phyloP scores from a whole-genome alignment of 371 early-diverging fungal species.

The Basidiobolus meristosporus region DNA sequence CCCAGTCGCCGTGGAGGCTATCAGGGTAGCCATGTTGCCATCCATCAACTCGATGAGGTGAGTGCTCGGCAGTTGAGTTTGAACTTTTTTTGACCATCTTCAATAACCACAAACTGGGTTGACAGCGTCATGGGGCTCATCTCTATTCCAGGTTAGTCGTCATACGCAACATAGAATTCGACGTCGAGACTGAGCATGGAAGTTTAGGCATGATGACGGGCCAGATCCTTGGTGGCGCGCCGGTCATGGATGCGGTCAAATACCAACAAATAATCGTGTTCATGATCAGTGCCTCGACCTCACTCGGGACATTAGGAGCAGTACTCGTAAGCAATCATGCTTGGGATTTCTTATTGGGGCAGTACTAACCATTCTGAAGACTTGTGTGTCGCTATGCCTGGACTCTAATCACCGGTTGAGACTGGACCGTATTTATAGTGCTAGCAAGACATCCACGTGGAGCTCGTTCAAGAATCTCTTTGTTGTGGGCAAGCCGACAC shows the following conservation, averaged over 20 bases:
- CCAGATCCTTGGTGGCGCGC: constrained; percentile 7
- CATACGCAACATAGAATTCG: not conserved
- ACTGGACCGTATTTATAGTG: too few relatives aligned
- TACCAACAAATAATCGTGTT: constrained; percentile 10
- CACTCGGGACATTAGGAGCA: constrained; percentile 1
- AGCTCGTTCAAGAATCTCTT: too few relatives aligned
- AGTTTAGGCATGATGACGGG: constrained; percentile 8
- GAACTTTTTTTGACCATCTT: not conserved
- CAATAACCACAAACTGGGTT: not conserved
- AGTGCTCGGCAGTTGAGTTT: not conserved
- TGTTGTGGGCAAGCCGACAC: too few relatives aligned
- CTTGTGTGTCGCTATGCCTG: too few relatives aligned
- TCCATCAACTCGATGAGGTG: constrained; percentile 61
- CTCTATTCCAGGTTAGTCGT: constrained; percentile 6
- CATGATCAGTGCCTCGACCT: constrained; percentile 7
- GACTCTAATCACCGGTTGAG: too few relatives aligned
- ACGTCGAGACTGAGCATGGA: not conserved
- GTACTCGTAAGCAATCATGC: not conserved
- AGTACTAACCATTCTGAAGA: too few relatives aligned
- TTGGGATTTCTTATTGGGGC: too few relatives aligned
- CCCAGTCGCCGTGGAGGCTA: constrained; percentile 48
- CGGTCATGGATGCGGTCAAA: constrained; percentile 5
- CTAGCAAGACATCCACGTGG: too few relatives aligned
- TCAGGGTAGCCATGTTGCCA: constrained; percentile 60
- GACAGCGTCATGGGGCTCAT: constrained; percentile 9